These are phyloP conservation scores for Arthroderma sp. DNA, from an alignment of 2,329 filamentous ascomycete genomes.

Conservation along the genomic window DNA sequence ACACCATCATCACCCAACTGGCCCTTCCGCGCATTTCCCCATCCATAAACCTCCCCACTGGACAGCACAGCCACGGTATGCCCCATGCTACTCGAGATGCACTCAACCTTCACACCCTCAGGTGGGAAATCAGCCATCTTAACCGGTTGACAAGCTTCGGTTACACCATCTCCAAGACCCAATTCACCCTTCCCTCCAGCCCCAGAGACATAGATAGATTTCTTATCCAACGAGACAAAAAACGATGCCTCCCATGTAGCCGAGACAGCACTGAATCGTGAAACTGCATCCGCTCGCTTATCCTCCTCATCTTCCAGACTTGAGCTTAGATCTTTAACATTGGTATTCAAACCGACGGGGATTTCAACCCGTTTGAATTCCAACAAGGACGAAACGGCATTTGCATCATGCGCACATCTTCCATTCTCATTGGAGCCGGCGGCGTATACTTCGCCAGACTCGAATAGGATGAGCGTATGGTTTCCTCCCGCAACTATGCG, in stretches of 20 bases:
- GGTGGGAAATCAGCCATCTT: conserved; percentile 53
- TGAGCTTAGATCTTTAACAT: neutral
- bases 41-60: conserved; percentile 69
- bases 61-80: conserved; percentile 63
- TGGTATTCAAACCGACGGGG: neutral
- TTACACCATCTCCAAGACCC: conserved; percentile 40
- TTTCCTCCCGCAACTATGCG: conserved; percentile 60
- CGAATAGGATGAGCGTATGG: conserved; percentile 63
- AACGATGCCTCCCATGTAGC: conserved; percentile 71
- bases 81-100: conserved; percentile 60
- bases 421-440: conserved; percentile 47
- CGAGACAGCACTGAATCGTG: conserved; percentile 39
- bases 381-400: conserved; percentile 8
- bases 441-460: conserved; percentile 47
- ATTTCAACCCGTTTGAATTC: conserved; percentile 19
- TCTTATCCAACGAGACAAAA: conserved; percentile 38
- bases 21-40: conserved; percentile 77
- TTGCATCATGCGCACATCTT: conserved; percentile 25
- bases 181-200: conserved; percentile 58
- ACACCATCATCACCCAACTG: conserved; percentile 55
- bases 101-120: conserved; percentile 41
- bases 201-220: conserved; percentile 49
- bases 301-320: conserved; percentile 5
- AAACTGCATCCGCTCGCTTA: conserved; percentile 4
- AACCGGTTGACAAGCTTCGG: conserved; percentile 26